Conservation (phyloP, 371 early-diverging fungal genomes). For the Mortierella sp. region DNA sequence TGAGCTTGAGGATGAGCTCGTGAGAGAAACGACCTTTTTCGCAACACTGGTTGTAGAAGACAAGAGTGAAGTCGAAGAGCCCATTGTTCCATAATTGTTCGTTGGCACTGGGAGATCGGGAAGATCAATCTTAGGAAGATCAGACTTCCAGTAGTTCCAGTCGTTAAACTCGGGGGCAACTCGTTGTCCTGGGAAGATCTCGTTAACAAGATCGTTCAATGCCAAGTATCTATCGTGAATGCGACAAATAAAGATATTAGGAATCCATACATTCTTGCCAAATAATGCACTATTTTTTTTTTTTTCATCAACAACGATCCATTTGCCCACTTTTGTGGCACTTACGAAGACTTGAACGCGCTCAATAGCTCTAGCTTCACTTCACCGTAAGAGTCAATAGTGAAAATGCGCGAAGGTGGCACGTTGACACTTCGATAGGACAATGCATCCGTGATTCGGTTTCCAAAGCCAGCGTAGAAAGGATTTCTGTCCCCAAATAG, state of each 20-base stretch:
- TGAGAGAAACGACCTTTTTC: constrained; percentile 41
- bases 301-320: constrained; percentile 9
- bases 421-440: constrained; percentile 97
- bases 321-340: no score
- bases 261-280: background rate
- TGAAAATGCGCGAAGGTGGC: constrained; percentile 96
- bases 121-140: constrained; percentile 66
- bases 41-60: constrained; percentile 46
- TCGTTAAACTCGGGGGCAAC: constrained; percentile 82
- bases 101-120: constrained; percentile 57
- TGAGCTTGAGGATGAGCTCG: constrained; percentile 27
- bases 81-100: constrained; percentile 35
- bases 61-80: constrained; percentile 50
- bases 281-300: no score
- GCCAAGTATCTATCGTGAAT: constrained; percentile 72
- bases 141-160: constrained; percentile 88
- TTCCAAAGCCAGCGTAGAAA: constrained; percentile 99
- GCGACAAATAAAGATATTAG: background rate
- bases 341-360: constrained; percentile 85
- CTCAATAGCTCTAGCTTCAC: constrained; percentile 90
- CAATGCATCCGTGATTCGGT: constrained; percentile 86
- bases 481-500: constrained; percentile 88
- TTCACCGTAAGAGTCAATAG: constrained; percentile 96
- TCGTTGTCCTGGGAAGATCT: constrained; percentile 86
- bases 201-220: constrained; percentile 95